Conservation (phyloP, 2,329 filamentous ascomycete genomes). For the Trichoderma citrinoviride region DNA sequence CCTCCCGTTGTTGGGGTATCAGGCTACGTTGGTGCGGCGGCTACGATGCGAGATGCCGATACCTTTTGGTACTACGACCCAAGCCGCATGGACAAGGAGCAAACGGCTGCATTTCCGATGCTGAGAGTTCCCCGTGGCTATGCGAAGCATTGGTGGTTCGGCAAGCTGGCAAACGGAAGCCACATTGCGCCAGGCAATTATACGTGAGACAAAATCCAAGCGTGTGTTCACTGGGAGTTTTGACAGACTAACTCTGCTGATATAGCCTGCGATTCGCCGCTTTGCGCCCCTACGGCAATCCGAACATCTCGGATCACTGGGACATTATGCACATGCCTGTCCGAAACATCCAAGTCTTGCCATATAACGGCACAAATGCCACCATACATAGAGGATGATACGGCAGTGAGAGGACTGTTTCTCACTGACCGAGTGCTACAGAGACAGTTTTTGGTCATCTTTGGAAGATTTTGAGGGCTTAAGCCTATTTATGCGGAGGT, state of each 20-base stretch:
- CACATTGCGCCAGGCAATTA: constrained; percentile 42
- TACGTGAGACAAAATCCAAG: constrained; percentile 32
- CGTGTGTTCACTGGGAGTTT: neutral
- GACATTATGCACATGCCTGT: constrained; percentile 38
- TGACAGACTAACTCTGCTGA: constrained; percentile 11
- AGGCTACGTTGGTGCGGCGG: constrained; percentile 45
- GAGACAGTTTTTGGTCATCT: neutral
- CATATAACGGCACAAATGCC: constrained; percentile 32
- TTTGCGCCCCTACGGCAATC: constrained; percentile 42
- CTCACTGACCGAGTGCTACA: neutral
- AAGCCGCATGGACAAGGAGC: constrained; percentile 36
- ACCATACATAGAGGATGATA: constrained; percentile 16
- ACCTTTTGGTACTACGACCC: constrained; percentile 38
- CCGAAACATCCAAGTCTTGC: constrained; percentile 37
- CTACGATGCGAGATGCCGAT: constrained; percentile 38
- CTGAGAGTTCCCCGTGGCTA: constrained; percentile 35
- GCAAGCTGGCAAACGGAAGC: constrained; percentile 42
- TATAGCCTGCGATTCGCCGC: constrained; percentile 43
- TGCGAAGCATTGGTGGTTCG: constrained; percentile 42
- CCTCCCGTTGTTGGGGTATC: constrained; percentile 39
- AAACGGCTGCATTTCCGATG: constrained; percentile 40
- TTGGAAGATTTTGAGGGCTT: neutral
- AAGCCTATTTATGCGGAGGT: neutral
- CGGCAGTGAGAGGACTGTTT: neutral
- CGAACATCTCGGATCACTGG: constrained; percentile 42